Evolutionary conservation across 2,329 filamentous ascomycete species (phyloP).

Genomic region (Trichoderma semiorbis): DNA sequence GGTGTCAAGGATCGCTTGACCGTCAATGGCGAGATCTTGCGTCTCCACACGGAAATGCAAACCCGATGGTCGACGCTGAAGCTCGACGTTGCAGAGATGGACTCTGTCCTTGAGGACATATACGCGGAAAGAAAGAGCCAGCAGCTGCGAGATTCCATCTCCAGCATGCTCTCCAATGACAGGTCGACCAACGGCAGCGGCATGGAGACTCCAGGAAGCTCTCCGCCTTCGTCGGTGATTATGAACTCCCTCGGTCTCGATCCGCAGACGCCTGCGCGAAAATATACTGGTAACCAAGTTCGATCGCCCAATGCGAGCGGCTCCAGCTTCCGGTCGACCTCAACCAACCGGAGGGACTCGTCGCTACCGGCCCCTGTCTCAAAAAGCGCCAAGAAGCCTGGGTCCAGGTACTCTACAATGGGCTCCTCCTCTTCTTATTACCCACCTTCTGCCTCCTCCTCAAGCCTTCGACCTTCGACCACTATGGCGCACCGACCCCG

Average conservation of each 20-base stretch:
- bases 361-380: conserved; percentile 46
- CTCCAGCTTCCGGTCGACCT: conserved; percentile 44
- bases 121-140: conserved; percentile 61
- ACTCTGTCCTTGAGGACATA: conserved; percentile 70
- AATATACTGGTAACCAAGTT: conserved; percentile 35
- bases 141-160: conserved; percentile 86
- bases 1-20: conserved; percentile 95
- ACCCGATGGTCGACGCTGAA: conserved; percentile 76
- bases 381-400: conserved; percentile 40
- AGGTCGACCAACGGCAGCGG: conserved; percentile 67
- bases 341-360: conserved; percentile 44
- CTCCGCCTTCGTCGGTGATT: conserved; percentile 58
- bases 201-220: conserved; percentile 67
- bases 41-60: conserved; percentile 81
- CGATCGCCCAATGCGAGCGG: conserved; percentile 49
- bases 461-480: conserved; percentile 43
- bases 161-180: conserved; percentile 84
- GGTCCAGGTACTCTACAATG: conserved; percentile 43
- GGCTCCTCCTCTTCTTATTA: conserved; percentile 27
- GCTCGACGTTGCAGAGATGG: conserved; percentile 72
- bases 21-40: conserved; percentile 90
- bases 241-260: conserved; percentile 55
- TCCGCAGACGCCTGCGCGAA: conserved; percentile 43
- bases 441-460: conserved; percentile 38
- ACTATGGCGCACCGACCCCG: conserved; percentile 58